These are phyloP conservation scores for Phytophthora syringae DNA, from an alignment of 352 stramenopile species.

Conservation along the genomic window DNA sequence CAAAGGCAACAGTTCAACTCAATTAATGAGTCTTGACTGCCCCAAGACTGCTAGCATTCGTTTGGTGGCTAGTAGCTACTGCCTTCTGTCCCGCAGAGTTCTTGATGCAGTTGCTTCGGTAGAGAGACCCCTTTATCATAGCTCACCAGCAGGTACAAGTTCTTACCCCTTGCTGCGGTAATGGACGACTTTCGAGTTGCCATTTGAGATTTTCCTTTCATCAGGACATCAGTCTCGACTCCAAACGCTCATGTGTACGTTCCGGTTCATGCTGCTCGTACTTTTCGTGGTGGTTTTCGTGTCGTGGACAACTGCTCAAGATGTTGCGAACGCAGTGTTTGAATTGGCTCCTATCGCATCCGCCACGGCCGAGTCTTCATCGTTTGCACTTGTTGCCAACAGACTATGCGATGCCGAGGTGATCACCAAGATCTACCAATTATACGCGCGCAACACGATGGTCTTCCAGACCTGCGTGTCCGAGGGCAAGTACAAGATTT, in stretches of 20 bases:
- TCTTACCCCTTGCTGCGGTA: background rate
- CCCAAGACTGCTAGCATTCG: too few species aligned
- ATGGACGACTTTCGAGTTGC: background rate
- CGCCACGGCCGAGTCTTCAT: slow-evolving; percentile 37
- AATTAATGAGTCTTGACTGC: too few species aligned
- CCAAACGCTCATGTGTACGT: slow-evolving; percentile 6
- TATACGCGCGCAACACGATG: slow-evolving; percentile 55
- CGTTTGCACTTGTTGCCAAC: slow-evolving; percentile 42
- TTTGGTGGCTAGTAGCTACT: too few species aligned
- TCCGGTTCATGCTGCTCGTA: background rate
- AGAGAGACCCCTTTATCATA: too few species aligned
- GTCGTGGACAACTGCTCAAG: slow-evolving; percentile 7
- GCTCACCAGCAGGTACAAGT: background rate
- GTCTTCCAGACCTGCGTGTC: slow-evolving; percentile 55
- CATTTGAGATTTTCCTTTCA: slow-evolving; percentile 21
- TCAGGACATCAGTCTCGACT: slow-evolving; percentile 1
- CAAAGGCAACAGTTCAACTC: too few species aligned
- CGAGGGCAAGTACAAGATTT: slow-evolving; percentile 60
- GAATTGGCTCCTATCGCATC: slow-evolving; percentile 38
- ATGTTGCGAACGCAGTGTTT: slow-evolving; percentile 11
- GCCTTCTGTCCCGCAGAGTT: too few species aligned
- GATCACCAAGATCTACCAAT: slow-evolving; percentile 36
- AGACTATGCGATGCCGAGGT: slow-evolving; percentile 46
- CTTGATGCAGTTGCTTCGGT: too few species aligned
- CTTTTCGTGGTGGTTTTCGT: slow-evolving; percentile 8